These are phyloP conservation scores for Stephanodiscus minutulus DNA, from an alignment of 108 stramenopile genomes.

Conservation along the genomic window DNA sequence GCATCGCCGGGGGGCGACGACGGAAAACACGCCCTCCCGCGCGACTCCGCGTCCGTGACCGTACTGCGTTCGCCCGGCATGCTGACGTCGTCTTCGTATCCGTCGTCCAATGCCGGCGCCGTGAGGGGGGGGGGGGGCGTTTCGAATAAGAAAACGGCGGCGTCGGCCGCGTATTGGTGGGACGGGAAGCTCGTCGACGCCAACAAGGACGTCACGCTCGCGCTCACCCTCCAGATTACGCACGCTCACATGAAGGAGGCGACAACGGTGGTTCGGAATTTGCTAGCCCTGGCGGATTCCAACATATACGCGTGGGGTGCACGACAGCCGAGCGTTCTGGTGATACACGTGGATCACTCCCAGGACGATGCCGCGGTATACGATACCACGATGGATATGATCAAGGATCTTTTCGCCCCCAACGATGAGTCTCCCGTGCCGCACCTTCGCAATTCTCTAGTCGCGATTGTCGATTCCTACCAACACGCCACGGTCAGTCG, in stretches of 20 bases:
- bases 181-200: slow-evolving; percentile 57
- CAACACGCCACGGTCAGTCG: slow-evolving; percentile 57
- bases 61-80: slow-evolving; percentile 36
- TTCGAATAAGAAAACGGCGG: slow-evolving; percentile 5
- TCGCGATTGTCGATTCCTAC: slow-evolving; percentile 53
- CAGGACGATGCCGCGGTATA: slow-evolving; percentile 1
- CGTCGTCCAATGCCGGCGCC: slow-evolving; percentile 29
- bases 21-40: not conserved
- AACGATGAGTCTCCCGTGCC: slow-evolving; percentile 8
- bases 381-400: slow-evolving; percentile 30
- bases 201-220: slow-evolving; percentile 70
- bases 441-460: slow-evolving; percentile 54
- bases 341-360: slow-evolving; percentile 59
- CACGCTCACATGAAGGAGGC: slow-evolving; percentile 53
- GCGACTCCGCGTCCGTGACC: slow-evolving; percentile 23
- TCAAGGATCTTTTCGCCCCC: slow-evolving; percentile 31
- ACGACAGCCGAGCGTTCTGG: slow-evolving; percentile 69
- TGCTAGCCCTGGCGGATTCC: slow-evolving; percentile 59
- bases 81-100: too few relatives aligned
- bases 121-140: slow-evolving; percentile 20
- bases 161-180: too few relatives aligned
- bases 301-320: slow-evolving; percentile 74
- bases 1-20: not conserved
- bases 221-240: slow-evolving; percentile 73
- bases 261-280: slow-evolving; percentile 40